Conservation (phyloP, 495 filamentous ascomycete species). For the Peziza echinospora region DNA sequence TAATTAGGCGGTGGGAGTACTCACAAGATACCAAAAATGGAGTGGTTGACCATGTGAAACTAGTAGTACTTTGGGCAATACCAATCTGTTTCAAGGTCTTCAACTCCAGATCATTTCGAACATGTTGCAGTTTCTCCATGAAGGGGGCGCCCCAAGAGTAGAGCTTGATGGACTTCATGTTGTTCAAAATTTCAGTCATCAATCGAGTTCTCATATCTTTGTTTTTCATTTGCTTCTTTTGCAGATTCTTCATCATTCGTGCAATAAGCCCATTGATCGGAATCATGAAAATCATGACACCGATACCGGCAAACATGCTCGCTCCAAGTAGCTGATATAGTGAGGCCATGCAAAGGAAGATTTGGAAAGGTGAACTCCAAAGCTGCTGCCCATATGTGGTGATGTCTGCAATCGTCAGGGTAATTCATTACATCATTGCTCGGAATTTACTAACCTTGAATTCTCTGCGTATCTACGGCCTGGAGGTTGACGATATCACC, state of each 20-base stretch:
- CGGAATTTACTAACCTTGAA: slow-evolving; percentile 36
- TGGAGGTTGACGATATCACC: slow-evolving; percentile 99
- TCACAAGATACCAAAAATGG: slow-evolving; percentile 88
- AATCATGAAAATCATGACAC: slow-evolving; percentile 92
- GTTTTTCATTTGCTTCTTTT: slow-evolving; percentile 97
- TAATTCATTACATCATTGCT: slow-evolving; percentile 1
- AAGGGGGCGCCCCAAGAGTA: slow-evolving; percentile 96
- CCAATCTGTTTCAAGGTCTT: slow-evolving; percentile 93
- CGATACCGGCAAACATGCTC: slow-evolving; percentile 94
- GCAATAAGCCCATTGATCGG: slow-evolving; percentile 90
- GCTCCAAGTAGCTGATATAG: slow-evolving; percentile 81
- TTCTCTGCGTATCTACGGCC: slow-evolving; percentile 87
- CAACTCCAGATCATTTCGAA: slow-evolving; percentile 86
- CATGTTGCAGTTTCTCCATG: slow-evolving; percentile 87
- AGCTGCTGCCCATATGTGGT: slow-evolving; percentile 88
- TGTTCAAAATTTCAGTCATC: slow-evolving; percentile 96
- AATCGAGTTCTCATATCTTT: slow-evolving; percentile 84
- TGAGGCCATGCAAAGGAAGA: slow-evolving; percentile 79
- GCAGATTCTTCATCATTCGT: slow-evolving; percentile 75
- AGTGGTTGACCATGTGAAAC: slow-evolving; percentile 99
- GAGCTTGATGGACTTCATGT: slow-evolving; percentile 98
- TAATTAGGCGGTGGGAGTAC: not conserved
- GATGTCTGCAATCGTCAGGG: slow-evolving; percentile 35
- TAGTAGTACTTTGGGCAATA: slow-evolving; percentile 75
- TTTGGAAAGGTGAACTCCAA: slow-evolving; percentile 95